Base-by-base conservation (phyloP, 225 moss, liverwort and hornwort species). In the Pseudoscleropodium purum region DNA sequence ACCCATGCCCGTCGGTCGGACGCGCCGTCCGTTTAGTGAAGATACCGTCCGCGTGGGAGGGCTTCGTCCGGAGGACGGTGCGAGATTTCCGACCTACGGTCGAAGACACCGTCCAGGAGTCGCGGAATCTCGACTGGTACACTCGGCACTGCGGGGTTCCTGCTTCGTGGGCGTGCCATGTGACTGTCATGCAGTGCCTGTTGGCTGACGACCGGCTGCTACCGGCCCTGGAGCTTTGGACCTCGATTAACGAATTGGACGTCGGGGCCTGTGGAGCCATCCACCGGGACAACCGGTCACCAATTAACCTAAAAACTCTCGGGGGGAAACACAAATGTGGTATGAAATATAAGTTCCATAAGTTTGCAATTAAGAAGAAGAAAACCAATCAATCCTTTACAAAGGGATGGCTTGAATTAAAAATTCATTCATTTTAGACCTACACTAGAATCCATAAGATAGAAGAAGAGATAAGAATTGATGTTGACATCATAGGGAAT, bases 101-200 rank as follows among this genome's bases (percentile, higher is more conserved):
- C 75, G 56, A 29, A 64, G 62, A 10, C 60, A 18, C 57, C 69
- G 49, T 66, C 84, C 89, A 66, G 0, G 9, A 30, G 89, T 68
- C 45, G 59, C 47, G 54, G 37, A 51, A 24, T 1, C 3, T 43
- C 75, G 17, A 18, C 13, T 21, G 12, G 69, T 82, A 67, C 65
- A 92, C 92, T 90, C 90, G 85, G 86, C 90, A 82, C 21, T 59
- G 57, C 63, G n/a, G 30, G 73, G 90, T 61, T 68, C 51, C 88
- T 73, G 83, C 70, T 51, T 51, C 43, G 54, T 23, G 10, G 37
- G 37, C 23, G 23, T 30, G 85, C 86, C 91, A 90, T 74, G 83
- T 90, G 93, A 85, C 90, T n/a, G 67, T 86, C 93, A 91, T 90
- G 91, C 90, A 88, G 68, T n/a, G 75, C n/a, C 60, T 52, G 30